A percentile compares a stretch with the other conserved stretches of the same genome.
Evolutionary conservation across 352 stramenopile species (phyloP).

Genomic region (Phytophthora meadii): DNA sequence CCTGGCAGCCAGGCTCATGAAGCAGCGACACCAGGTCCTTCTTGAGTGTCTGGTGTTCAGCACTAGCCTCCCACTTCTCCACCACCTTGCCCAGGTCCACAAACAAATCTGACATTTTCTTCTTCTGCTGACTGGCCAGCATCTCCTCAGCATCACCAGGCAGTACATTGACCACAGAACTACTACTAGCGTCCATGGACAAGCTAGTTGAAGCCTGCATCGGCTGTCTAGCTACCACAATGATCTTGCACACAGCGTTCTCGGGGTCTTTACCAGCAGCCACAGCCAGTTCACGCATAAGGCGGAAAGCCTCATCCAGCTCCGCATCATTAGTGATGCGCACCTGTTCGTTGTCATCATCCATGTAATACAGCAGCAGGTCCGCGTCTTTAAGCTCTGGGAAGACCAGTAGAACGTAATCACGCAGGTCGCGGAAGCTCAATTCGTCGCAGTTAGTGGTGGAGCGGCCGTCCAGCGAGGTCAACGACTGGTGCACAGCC

Average conservation of each 20-base stretch:
- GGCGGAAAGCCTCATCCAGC: conserved; percentile 76
- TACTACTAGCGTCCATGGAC: conserved; percentile 38
- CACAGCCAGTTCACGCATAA: conserved; percentile 75
- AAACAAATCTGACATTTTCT: conserved; percentile 74
- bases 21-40: conserved; percentile 75
- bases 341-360: conserved; percentile 86
- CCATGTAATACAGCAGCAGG: conserved; percentile 82
- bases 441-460: conserved; percentile 40
- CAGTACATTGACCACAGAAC: conserved; percentile 25
- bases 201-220: conserved; percentile 8
- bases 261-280: conserved; percentile 45
- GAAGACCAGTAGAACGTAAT: conserved; percentile 79
- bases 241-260: conserved; percentile 75
- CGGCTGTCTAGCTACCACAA: conserved; percentile 49
- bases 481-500: conserved; percentile 68
- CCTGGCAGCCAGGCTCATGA: conserved; percentile 77
- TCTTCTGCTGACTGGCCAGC: conserved; percentile 65
- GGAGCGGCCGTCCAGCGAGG: conserved; percentile 50
- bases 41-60: conserved; percentile 69
- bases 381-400: conserved; percentile 52
- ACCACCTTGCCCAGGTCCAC: conserved; percentile 80
- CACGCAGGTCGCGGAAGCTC: conserved; percentile 64
- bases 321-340: conserved; percentile 85
- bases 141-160: conserved; percentile 48
- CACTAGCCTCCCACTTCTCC: conserved; percentile 70